Conservation (phyloP, 441 rosid species). For the Syzygium malaccense region DNA sequence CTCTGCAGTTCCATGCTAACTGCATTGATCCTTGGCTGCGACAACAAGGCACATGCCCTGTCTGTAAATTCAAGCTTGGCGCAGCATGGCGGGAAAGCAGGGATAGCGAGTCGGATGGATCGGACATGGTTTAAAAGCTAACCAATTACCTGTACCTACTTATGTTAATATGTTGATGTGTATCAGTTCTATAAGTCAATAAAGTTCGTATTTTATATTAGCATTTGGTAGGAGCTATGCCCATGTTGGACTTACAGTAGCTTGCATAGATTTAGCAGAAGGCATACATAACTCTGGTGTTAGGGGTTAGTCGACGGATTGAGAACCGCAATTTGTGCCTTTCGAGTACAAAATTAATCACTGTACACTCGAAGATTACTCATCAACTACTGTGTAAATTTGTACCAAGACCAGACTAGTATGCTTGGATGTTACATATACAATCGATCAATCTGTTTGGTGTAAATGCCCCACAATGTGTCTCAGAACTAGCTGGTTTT, state of each 20-base stretch:
- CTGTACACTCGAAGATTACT: not conserved
- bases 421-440: not conserved
- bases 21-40: conserved; percentile 15
- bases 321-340: not conserved
- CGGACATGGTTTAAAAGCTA: conserved; percentile 15
- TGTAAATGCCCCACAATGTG: not conserved
- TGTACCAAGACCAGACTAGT: not conserved
- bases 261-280: not conserved
- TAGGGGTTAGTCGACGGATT: not conserved
- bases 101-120: conserved; percentile 18
- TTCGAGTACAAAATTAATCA: not conserved
- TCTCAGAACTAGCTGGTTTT: not conserved
- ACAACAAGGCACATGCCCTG: conserved; percentile 20
- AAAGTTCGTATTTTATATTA: not conserved
- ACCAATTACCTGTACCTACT: not conserved
- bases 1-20: conserved; percentile 3
- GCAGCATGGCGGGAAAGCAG: conserved; percentile 12
- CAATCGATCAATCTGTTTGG: not conserved
- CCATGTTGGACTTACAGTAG: not conserved
- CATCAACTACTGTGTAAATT: not conserved
- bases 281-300: not conserved
- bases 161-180: not conserved
- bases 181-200: not conserved
- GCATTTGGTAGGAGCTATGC: not conserved
- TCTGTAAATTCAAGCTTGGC: conserved; percentile 16